These are phyloP conservation scores for Macrolepiota dolichaula DNA, from an alignment of 768 basidiomycete species.

Conservation along the genomic window DNA sequence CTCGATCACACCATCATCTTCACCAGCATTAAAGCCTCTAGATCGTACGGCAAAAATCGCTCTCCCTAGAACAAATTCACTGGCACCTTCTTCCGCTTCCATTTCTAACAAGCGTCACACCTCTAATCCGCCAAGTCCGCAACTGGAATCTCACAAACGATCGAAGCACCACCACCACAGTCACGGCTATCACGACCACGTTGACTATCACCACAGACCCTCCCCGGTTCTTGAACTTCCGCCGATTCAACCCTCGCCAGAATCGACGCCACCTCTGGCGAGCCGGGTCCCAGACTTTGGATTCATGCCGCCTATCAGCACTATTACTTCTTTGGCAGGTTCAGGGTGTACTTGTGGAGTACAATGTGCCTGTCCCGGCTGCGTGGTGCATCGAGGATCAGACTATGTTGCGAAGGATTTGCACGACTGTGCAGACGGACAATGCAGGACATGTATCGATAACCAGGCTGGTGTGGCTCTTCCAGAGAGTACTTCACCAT, in stretches of 20 bases:
- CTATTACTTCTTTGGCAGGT: slow-evolving; percentile 56
- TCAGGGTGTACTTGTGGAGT: slow-evolving; percentile 73
- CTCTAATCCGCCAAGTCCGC: slow-evolving; percentile 28
- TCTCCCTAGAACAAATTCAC: slow-evolving; percentile 8
- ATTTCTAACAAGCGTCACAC: slow-evolving; percentile 18
- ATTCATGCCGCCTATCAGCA: slow-evolving; percentile 58
- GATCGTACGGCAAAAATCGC: slow-evolving; percentile 8
- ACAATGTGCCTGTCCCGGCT: slow-evolving; percentile 70
- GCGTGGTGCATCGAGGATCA: slow-evolving; percentile 62
- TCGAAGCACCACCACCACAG: slow-evolving; percentile 20
- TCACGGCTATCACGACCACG: slow-evolving; percentile 13
- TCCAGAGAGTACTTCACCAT: slow-evolving; percentile 22
- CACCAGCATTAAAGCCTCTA: slow-evolving; percentile 7
- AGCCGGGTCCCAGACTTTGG: slow-evolving; percentile 43
- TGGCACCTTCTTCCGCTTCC: not conserved
- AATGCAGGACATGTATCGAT: slow-evolving; percentile 64
- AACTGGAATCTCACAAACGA: slow-evolving; percentile 27
- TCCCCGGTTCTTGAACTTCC: slow-evolving; percentile 40
- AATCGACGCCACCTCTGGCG: slow-evolving; percentile 21
- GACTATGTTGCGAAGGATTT: slow-evolving; percentile 44
- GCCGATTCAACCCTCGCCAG: slow-evolving; percentile 37
- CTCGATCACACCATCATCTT: slow-evolving; percentile 15
- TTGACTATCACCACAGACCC: too few species aligned
- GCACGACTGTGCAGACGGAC: slow-evolving; percentile 42
- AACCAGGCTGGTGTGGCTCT: slow-evolving; percentile 40